Conservation (phyloP, 2,329 filamentous ascomycete genomes). For the Zasmidium citrigriseum region DNA sequence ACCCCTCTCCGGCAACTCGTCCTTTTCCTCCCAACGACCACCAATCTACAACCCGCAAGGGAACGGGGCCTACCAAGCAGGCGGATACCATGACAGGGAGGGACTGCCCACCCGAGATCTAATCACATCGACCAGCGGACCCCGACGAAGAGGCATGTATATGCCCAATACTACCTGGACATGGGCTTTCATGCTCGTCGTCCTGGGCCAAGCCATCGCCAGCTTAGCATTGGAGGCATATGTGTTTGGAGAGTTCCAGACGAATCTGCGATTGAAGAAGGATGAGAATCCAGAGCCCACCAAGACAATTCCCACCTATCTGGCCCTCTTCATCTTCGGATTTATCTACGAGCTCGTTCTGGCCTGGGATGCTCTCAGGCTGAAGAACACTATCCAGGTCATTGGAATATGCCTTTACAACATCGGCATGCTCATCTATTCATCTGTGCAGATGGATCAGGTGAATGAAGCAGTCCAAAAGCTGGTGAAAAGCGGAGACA, state of each 20-base stretch:
- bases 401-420: conserved; percentile 95
- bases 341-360: conserved; percentile 90
- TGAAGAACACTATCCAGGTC: conserved; percentile 98
- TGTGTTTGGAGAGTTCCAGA: conserved; percentile 85
- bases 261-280: conserved; percentile 42
- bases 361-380: conserved; percentile 87
- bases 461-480: conserved; percentile 70
- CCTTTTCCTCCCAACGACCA: conserved; percentile 27
- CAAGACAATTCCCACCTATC: conserved; percentile 82
- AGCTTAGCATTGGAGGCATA: conserved; percentile 86
- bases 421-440: conserved; percentile 86
- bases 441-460: conserved; percentile 88
- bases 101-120: conserved; percentile 45
- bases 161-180: conserved; percentile 85
- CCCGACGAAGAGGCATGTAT: conserved; percentile 60
- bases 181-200: conserved; percentile 76
- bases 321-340: conserved; percentile 95
- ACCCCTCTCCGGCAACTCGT: conserved; percentile 47
- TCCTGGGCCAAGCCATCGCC: conserved; percentile 74
- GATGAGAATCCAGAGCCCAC: conserved; percentile 14
- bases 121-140: conserved; percentile 29
- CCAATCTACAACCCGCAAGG: conserved; percentile 25
- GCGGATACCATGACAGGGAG: conserved; percentile 55
- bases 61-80: conserved; percentile 40
- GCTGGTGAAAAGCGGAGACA: conserved; percentile 50